Evolutionary conservation across 495 filamentous ascomycete species (phyloP), one percentile per base, ranked within the genome.

Genomic region (Hypoxylon intermedium): DNA sequence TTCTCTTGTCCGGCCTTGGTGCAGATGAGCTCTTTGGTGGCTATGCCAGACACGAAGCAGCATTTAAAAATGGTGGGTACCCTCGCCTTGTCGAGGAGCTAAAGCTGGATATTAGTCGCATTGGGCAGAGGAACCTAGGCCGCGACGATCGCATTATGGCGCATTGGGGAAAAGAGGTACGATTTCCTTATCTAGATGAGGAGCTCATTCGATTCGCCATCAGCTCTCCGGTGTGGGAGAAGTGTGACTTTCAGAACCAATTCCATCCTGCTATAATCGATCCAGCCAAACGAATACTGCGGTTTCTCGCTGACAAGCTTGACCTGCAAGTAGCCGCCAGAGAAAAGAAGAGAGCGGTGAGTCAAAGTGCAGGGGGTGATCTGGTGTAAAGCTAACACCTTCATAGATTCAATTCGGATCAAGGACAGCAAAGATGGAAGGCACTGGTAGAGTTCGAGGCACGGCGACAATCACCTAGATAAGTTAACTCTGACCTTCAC

Each of bases 21-120:
- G 94, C 94, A 3, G 94, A 99, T 69, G 94, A 99, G 73, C 86
- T 99, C 2, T 96, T 99, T 59, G 94, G 87, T 15, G 94, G 94
- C 4, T 99, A 99, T 67, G 85, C 85, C 9, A 86, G 94, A 2
- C 94, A 99, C 60, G 83, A 86, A 1, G 83, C 86, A 4, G 90
- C 93, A 1, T 97, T 89, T 65, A 74, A 79, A 11, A 82, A 85
- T 0, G 68, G 73, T 20, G 87, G 90, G 0, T 91, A 88, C 65
- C 46, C 72, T 3, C 90, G 87, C 1, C 83, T 99, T 0, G 74
- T 94, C 7, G 83, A 89, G 1, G 93, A 98, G 72, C 87, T 99
- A 6, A 80, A 92, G 48, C 81, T 97, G 1, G 94, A 99, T 58
- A 87, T 97, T 48, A 78, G 84, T 26, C 84, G 95, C 11, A 86